Evolutionary conservation across 2,329 filamentous ascomycete genomes (phyloP), one percentile per base, ranked within the genome.

Genomic region (Neophaeococcomyces mojaviensis): DNA sequence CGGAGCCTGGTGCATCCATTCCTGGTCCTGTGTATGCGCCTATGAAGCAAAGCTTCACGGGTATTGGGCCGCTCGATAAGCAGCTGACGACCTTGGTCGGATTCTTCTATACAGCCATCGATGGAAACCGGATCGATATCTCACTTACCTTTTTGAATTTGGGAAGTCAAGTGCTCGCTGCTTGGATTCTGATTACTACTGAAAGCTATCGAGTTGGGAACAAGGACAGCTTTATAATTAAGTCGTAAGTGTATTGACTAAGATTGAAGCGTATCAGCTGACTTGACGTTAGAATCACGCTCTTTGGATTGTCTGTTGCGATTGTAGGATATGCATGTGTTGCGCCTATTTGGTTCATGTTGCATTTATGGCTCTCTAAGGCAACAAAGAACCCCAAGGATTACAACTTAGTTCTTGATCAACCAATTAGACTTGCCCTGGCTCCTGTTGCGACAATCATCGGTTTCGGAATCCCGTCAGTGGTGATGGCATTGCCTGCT

Each of bases 121-220:
- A 68, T 48, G 67, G 66, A 6, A 61, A 59, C 33, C 58, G 61
- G 20, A 58, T 64, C 0, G 58, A 59, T 12, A 52, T 67, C 6
- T 53, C 60, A 1, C 53, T 70, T 8, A 64, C 68, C 34, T 60
- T 64, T 3, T 50, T 68, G 12, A 60, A 59, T 4, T 67, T 71
- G 19, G 64, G 64, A 3, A 65, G 65, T 4, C 64, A 67, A 3
- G 64, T 69, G 39, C 64, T 64, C 3, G 62, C 65, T 2, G 59
- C 65, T n/a, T 71, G 66, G 66, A 56, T 63, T 4, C 50, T 71
- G 34, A 56, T 74, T 19, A 58, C 64, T 2, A 58, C 74, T 46
- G 72, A 75, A 51, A 61, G 67, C 9, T 64, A 70, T 58, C 61
- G 72, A 34, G 55, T 54, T 15, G 70, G 70, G 0, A 73, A 73